Base-by-base conservation (phyloP, 352 stramenopile species). In the Phytophthora tubulina region DNA sequence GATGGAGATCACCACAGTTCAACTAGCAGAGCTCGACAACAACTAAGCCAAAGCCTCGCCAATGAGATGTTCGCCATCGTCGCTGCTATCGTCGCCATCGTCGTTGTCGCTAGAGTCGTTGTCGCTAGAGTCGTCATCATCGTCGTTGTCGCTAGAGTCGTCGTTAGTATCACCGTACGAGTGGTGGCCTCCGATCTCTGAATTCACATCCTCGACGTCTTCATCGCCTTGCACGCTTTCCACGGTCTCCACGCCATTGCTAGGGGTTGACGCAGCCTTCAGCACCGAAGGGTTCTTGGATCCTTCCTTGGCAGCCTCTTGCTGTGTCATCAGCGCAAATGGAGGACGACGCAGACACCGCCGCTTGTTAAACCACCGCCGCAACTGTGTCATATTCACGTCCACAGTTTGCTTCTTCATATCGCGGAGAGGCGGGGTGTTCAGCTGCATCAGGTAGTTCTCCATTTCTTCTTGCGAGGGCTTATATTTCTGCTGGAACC, bases 401-500 rank as follows among this genome's bases (percentile, higher is more conserved):
- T 96, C 86, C 58, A 93, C 73, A 2, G 72, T 73, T 51, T 96
- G 88, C 73, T 93, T 92, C 50, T 90, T 79, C 65, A 64, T 8
- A 31, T 96, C 88, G 11, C 86, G 86, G 35, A 96, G 72, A n/a
- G 88, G 86, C 1, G 82, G 50, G 3, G 79, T 78, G 53, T 96
- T 96, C 54, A 96, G 64, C 56, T 87, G 63, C 10, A 74, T 67
- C 46, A 96, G 53, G 48, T 94, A 96, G 8, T 70, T 77, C 65
- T 96, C 88, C 88, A 96, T 93, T 55, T 96, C 88, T 32, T 76
- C 72, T 66, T 93, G 84, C 8, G 79, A 90, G 8, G 88, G 88
- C 56, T 96, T 96, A 80, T 94, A 96, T 57, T 92, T 96, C 58
- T 93, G 84, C 66, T 96, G 88, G 67, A 96, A 96, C 88, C 88